Base-by-base conservation (phyloP, 257 asterid species). In the Fraxinus pennsylvanica region DNA sequence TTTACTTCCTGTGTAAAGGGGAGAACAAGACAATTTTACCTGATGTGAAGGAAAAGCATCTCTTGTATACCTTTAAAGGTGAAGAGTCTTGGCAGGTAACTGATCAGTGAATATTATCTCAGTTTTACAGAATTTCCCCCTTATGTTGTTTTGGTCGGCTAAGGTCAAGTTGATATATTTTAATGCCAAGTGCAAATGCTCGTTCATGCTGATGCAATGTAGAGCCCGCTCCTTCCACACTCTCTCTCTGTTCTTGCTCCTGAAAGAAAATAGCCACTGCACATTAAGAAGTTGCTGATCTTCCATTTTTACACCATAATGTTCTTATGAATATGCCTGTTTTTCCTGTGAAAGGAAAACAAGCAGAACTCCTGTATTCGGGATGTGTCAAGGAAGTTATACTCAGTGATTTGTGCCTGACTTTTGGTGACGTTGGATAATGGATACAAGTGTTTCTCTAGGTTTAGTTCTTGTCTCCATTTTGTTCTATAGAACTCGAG, bases 31-130 rank as follows among this genome's bases (percentile, higher is more conserved):
- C 87, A 21, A 14, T 65, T 71, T 69, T 93, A 74, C 98, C 98
- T 36, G 98, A 93, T 74, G 97, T 91, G 65, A 90, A 84, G 82
- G 81, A 82, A 21, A 91, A 89, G 73, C 84, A 80, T 81, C 88
- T 84, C 0, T 5, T 74, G 14, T 93, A 91, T 82, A 78, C 76
- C 66, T 93, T 93, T 86, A 91, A 85, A 73, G 97, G 97, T 14
- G 89, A 88, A 86, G 98, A 93, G 61, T 93, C 98, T 71, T 93
- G 98, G 98, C 97, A 93, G 98, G 98, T 93, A 79, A 57, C 69
- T 79, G 54, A 9, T 33, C 6, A 33, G 27, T 50, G 25, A 32
- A 33, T 25, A 63, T 9, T 57, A 21, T 59, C 65, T 57, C 76
- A 27, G 0, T 41, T n/a, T 5, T 13, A 43, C 10, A 13, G 19